Evolutionary conservation across 2,329 filamentous ascomycete genomes (phyloP), one percentile per base, ranked within the genome.

Genomic region (Leptoxyphium fumago): DNA sequence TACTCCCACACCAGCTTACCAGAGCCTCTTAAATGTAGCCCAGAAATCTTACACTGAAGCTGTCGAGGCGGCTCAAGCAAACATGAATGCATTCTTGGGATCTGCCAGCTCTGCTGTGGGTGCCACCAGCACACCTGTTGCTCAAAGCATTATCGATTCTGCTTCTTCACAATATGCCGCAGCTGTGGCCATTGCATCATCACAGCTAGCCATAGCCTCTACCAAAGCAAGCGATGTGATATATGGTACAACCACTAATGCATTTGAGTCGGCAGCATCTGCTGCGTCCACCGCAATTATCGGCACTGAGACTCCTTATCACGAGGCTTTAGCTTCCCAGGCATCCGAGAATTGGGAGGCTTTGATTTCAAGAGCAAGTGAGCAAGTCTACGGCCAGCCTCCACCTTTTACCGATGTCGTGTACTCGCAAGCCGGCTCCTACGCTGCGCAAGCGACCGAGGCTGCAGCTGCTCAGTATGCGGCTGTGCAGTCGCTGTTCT

Each of bases 401-500:
- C 74, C 65, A 1, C 69, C 69, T 2, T 70, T 66, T 58, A 59
- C 63, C 10, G 57, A 70, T 45, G 64, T 66, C 18, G 60, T 68
- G 13, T 64, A 69, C 44, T 66, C 69, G 5, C 69, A 72, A 48
- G 78, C 73, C 3, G 70, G 70, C 29, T 67, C 66, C 10, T 80
- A 78, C 55, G 74, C 74, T 15, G 72, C 74, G 10, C 76, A 79
- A 38, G 80, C 76, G 5, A 78, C 78, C 1, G 72, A 72, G 15
- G 71, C 71, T 29, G 75, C 75, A 1, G 67, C 69, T 5, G 70
- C 73, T 40, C 80, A 85, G 53, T 88, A 84, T 52, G 73, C 74
- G 5, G 77, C 77, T 21, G 73, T 93, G 5, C 78, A 80, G 57
- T 75, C 74, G 10, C 72, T 91, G 2, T 72, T 94, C 11, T 82